Percentiles rank a stretch among this genome's conserved stretches.
These are phyloP conservation scores for Alternaria sp. DNA, from an alignment of 2,329 filamentous ascomycete species.

Conservation along the genomic window DNA sequence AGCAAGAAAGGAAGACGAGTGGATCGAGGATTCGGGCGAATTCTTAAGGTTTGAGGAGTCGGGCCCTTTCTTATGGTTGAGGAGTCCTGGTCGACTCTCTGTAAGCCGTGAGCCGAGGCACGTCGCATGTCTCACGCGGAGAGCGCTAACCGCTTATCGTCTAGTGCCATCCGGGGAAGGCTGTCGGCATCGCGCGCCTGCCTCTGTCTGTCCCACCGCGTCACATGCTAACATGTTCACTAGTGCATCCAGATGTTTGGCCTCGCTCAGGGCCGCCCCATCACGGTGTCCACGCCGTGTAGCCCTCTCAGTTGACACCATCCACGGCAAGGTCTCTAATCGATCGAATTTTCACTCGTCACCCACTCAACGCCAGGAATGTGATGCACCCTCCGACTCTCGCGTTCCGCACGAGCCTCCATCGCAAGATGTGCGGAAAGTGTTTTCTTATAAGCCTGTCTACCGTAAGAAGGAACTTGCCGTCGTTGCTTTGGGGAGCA, in stretches of 20 bases:
- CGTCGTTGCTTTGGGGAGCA: constrained; percentile 90
- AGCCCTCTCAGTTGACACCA: neutral
- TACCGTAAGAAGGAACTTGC: constrained; percentile 52
- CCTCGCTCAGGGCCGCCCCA: neutral
- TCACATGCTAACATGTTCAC: constrained; percentile 24
- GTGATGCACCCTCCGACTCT: neutral
- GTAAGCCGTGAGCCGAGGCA: constrained; percentile 36
- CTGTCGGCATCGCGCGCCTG: neutral
- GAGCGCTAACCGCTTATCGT: constrained; percentile 13
- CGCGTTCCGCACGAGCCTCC: neutral
- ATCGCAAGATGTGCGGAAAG: neutral
- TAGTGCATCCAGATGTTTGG: constrained; percentile 3
- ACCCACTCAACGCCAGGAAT: neutral
- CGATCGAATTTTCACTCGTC: neutral
- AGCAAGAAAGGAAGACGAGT: neutral
- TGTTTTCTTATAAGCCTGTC: neutral
- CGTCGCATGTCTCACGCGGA: constrained; percentile 10
- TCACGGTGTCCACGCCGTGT: neutral
- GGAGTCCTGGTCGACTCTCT: constrained; percentile 28
- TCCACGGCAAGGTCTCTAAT: neutral
- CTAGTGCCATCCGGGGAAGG: constrained; percentile 20
- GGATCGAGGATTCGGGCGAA: constrained; percentile 12
- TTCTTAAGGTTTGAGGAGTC: constrained; percentile 29
- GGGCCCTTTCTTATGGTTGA: constrained; percentile 25
- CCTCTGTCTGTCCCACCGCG: constrained; percentile 9